Base-by-base conservation (phyloP, 164 flowering plant genomes). In the Liriodendron chinense region DNA sequence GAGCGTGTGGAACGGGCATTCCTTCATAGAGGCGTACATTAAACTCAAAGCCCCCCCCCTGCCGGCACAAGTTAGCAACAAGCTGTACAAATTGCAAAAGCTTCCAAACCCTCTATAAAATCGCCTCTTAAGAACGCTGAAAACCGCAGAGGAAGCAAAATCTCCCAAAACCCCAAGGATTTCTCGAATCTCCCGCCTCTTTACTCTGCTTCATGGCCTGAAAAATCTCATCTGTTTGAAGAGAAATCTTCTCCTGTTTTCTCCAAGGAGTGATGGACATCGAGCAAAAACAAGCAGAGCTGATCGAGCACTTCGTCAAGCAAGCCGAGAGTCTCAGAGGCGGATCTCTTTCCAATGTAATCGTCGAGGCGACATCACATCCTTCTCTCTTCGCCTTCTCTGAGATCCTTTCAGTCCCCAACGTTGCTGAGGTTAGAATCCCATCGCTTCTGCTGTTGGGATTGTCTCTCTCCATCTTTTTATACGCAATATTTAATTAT, bases 381-480 rank as follows among this genome's bases (percentile, higher is more conserved):
- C 85, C 97, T 1, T 92, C 90, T 16, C 91, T 95, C 71, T 95
- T 92, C 77, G 98, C 96, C 14, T 93, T 92, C 83, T 92, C 97
- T 50, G 98, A 95, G 90, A 95, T 95, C 83, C 87, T 95, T 61
- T 80, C 93, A 34, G 89, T 89, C 48, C 94, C 97, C 65, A 83
- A 63, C 67, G 78, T 94, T 56, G 65, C 79, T 9, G 80, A 94
- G 97, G 98, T 93, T 73, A 26, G 75, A 23, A 25, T 79, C 53
- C 12, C 18, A 7, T 69, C 67, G 3, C 22, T 18, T 16, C 26
- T 12, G 13, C 10, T 20, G 24, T 63, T 63, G 22, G 66, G 9
- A 7, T 25, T 66, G 1, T 3, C 43, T 26, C 1, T 28, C 25
- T 66, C 20, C 14, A 13, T 25, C 23, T 21, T 22, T 21, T 6